These are phyloP conservation scores for Ilex paraguariensis DNA, from an alignment of 305 asterid genomes.

Conservation along the genomic window DNA sequence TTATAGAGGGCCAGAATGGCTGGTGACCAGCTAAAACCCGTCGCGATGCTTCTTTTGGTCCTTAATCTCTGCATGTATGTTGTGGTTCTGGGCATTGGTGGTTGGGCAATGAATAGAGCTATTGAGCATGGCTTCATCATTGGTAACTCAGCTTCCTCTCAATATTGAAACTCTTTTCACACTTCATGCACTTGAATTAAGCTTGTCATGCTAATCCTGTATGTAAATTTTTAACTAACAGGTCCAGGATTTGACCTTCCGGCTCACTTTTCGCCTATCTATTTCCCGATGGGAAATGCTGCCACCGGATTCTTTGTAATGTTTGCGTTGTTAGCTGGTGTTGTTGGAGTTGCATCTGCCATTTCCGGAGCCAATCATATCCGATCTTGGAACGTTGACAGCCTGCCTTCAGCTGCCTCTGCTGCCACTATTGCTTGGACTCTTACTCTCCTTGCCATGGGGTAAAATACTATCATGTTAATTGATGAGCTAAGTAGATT, in stretches of 20 bases:
- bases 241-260: slow-evolving; percentile 68
- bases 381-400: slow-evolving; percentile 52
- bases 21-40: slow-evolving; percentile 38
- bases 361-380: slow-evolving; percentile 60
- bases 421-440: slow-evolving; percentile 78
- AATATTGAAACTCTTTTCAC: neutral
- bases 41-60: slow-evolving; percentile 56
- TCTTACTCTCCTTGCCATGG: slow-evolving; percentile 89
- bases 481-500: neutral
- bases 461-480: slow-evolving; percentile 31
- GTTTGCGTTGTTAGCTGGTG: slow-evolving; percentile 73
- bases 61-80: slow-evolving; percentile 91
- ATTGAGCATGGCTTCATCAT: slow-evolving; percentile 77
- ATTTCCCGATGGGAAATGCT: slow-evolving; percentile 89
- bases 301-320: slow-evolving; percentile 90
- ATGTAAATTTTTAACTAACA: slow-evolving; percentile 13
- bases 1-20: slow-evolving; percentile 37
- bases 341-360: slow-evolving; percentile 73
- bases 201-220: neutral
- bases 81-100: slow-evolving; percentile 63
- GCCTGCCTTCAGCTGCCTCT: slow-evolving; percentile 61
- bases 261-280: slow-evolving; percentile 84
- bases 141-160: slow-evolving; percentile 33
- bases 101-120: slow-evolving; percentile 77
- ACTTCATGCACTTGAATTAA: neutral